Conservation (phyloP, 106 monocot genomes). For the Acorus calamus region DNA sequence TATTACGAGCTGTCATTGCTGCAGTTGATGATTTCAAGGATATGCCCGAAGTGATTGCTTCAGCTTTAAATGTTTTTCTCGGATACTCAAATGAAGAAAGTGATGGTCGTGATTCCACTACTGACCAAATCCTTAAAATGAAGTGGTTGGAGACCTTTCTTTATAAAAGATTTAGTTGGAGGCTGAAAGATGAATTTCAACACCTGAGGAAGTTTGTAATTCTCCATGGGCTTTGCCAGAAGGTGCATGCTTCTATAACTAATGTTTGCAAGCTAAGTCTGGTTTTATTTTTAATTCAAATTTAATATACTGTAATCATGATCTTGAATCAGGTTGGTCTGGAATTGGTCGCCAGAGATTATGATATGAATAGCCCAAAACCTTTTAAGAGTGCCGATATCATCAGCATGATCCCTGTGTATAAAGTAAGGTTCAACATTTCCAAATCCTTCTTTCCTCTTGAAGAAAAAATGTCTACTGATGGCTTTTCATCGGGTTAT, state of each 20-base stretch:
- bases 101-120: constrained; percentile 12
- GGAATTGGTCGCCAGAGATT: constrained; percentile 69
- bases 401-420: constrained; percentile 68
- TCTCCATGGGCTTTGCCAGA: constrained; percentile 74
- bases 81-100: constrained; percentile 31
- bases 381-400: constrained; percentile 82
- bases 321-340: constrained; percentile 52
- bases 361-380: constrained; percentile 57
- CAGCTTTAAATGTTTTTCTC: constrained; percentile 66
- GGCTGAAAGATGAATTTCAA: constrained; percentile 55
- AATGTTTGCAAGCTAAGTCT: no score
- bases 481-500: not conserved
- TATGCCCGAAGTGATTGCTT: constrained; percentile 48
- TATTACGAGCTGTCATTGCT: constrained; percentile 66
- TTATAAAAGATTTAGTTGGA: constrained; percentile 62
- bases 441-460: not conserved
- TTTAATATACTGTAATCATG: not conserved
- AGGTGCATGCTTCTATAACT: constrained; percentile 24
- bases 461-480: not conserved
- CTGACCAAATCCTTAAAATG: constrained; percentile 42
- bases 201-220: constrained; percentile 66
- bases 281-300: no score
- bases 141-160: constrained; percentile 64
- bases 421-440: constrained; percentile 50
- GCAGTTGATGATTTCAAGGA: constrained; percentile 36